These are phyloP conservation scores for Serpula lacrymans DNA, from an alignment of 768 basidiomycete genomes.

Conservation along the genomic window DNA sequence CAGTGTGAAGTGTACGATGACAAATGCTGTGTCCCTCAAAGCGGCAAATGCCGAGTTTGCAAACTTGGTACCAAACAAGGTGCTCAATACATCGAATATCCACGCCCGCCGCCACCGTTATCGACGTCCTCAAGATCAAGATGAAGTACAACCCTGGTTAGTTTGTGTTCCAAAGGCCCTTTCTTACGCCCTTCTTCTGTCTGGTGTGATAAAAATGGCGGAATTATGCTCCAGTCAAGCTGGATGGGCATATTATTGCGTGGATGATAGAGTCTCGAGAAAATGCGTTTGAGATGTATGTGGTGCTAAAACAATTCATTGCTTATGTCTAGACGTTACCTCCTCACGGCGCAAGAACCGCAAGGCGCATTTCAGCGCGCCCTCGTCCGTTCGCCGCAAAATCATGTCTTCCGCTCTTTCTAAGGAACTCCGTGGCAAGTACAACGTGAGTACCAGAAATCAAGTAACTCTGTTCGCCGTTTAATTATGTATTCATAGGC, in stretches of 20 bases:
- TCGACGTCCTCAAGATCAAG: slow-evolving; percentile 62
- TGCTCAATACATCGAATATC: slow-evolving; percentile 13
- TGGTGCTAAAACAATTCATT: slow-evolving; percentile 16
- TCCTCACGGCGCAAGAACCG: slow-evolving; percentile 96
- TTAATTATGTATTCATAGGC: slow-evolving; percentile 41
- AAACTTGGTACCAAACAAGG: slow-evolving; percentile 37
- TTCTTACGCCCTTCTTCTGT: slow-evolving; percentile 12
- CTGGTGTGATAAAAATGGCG: slow-evolving; percentile 22
- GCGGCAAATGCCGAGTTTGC: slow-evolving; percentile 21
- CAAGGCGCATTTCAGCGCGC: slow-evolving; percentile 96
- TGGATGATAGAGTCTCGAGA: slow-evolving; percentile 49
- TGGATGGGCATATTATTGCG: slow-evolving; percentile 48
- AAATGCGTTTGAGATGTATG: no score
- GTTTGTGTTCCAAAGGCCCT: slow-evolving; percentile 33
- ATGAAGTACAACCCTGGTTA: slow-evolving; percentile 85
- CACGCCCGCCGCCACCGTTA: slow-evolving; percentile 42
- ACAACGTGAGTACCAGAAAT: slow-evolving; percentile 63
- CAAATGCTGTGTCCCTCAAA: background rate
- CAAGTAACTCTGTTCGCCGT: background rate
- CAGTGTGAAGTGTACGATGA: slow-evolving; percentile 6
- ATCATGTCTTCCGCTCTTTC: slow-evolving; percentile 97
- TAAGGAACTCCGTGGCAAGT: slow-evolving; percentile 90
- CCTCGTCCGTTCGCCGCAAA: slow-evolving; percentile 92
- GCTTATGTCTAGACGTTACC: slow-evolving; percentile 67
- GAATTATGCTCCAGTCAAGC: slow-evolving; percentile 33